Evolutionary conservation across 306 rosid genomes (phyloP).

Genomic region (Echinosophora koreensis): DNA sequence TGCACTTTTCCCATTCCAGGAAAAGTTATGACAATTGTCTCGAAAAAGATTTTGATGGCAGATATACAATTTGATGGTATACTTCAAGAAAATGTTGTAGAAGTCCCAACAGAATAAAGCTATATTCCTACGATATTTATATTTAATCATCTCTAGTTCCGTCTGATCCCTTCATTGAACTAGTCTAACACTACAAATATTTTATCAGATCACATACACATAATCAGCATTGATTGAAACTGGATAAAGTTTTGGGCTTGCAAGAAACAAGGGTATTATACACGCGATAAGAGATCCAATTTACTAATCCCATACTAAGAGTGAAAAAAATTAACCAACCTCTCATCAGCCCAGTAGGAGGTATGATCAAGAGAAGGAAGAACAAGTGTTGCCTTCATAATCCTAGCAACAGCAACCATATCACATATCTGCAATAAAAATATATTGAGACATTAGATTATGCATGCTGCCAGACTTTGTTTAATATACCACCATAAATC

Average conservation of each 20-base stretch:
- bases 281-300: conserved; percentile 17
- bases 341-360: conserved; percentile 96
- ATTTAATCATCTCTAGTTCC: conserved; percentile 21
- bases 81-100: conserved; percentile 8
- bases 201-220: conserved; percentile 26
- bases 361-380: conserved; percentile 98
- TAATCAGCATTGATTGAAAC: conserved; percentile 24
- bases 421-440: conserved; percentile 90
- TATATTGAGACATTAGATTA: conserved; percentile 54
- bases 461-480: conserved; percentile 34
- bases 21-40: conserved; percentile 22
- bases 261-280: conserved; percentile 37
- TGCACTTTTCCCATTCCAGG: not conserved
- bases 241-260: conserved; percentile 27
- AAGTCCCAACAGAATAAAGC: conserved; percentile 27
- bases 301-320: conserved; percentile 27
- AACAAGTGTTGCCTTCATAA: conserved; percentile 91
- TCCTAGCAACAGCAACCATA: conserved; percentile 96
- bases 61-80: conserved; percentile 7
- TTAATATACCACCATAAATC: conserved; percentile 47
- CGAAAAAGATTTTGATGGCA: conserved; percentile 11
- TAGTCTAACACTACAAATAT: conserved; percentile 14
- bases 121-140: conserved; percentile 17
- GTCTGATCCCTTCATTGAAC: conserved; percentile 39
- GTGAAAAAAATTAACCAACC: conserved; percentile 62